Base-by-base conservation (phyloP, 1,284 basidiomycete genomes). In the Cutaneotrichosporon cyanovorans region DNA sequence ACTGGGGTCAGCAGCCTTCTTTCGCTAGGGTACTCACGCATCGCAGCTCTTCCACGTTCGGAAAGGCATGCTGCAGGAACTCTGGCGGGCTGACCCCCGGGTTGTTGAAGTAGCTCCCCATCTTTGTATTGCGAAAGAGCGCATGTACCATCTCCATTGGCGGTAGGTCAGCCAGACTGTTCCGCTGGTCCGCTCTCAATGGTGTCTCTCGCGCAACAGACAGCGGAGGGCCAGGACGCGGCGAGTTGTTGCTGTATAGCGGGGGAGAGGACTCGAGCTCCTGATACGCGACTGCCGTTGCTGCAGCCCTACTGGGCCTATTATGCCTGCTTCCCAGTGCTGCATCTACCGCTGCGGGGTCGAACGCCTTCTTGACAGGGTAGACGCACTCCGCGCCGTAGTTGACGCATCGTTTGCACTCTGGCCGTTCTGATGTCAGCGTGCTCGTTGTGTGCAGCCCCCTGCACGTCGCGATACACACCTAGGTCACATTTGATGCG, bases 21-120 rank as follows among this genome's bases (percentile, higher is more conserved):
- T 12, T 20, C 28, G 7, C 9, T 3, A 16, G 5, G 6, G 4
- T 5, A 55, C 63, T 56, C 37, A 65, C 63, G 48, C 60, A 65
- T 30, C 57, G 50, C 11, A 66, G 48, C 35, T 66, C 64, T 20
- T 64, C 61, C 10, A 61, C 53, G 4, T 55, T 48, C 1, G 61
- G 58, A 38, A 65, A 68, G 10, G 55, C 51, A 1, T 49, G 46
- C 16, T 46, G 51, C 18, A 68, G 48, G 28, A 66, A 68, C 12
- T 64, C 60, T 21, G 66, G 66, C 20, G 64, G 59, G 16, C 57
- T 50, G n/a, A 57, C 34, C 5, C 61, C 60, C 1, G 62, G 61
- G 21, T 59, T 57, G 34, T 52, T 51, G 43, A 60, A 68, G 48
- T 60, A 68, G n/a, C 51, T 47, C 10, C 63, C 62, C 66, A 68